Percentiles rank a stretch among this genome's conserved stretches.
These are phyloP conservation scores for Apophysomyces trapeziformis DNA, from an alignment of 371 early-diverging fungal species.

Conservation along the genomic window DNA sequence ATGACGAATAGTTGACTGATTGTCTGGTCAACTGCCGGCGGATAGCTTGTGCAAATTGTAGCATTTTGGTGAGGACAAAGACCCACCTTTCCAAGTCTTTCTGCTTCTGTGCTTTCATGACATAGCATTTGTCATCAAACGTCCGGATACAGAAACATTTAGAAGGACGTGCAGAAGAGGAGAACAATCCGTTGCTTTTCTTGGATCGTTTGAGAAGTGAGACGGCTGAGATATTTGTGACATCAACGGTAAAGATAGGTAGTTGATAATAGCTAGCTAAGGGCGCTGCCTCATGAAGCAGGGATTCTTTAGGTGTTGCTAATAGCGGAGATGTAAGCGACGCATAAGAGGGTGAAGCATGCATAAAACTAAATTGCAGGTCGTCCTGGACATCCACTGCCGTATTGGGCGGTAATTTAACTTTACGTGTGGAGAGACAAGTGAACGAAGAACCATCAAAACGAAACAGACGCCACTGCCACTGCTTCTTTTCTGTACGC, in stretches of 20 bases:
- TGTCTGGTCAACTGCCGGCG: neutral
- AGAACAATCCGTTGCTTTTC: slow-evolving; percentile 8
- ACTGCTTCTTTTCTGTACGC: slow-evolving; percentile 23
- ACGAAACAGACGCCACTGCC: slow-evolving; percentile 35
- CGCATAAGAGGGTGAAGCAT: slow-evolving; percentile 8
- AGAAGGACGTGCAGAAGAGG: slow-evolving; percentile 12
- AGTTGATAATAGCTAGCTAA: slow-evolving; percentile 29
- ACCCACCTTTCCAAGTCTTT: slow-evolving; percentile 37
- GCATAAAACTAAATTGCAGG: slow-evolving; percentile 9
- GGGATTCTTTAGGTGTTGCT: slow-evolving; percentile 24
- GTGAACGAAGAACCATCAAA: slow-evolving; percentile 35
- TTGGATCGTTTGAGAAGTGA: slow-evolving; percentile 24
- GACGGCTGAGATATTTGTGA: slow-evolving; percentile 30
- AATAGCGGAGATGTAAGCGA: slow-evolving; percentile 22
- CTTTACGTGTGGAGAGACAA: slow-evolving; percentile 31
- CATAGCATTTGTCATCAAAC: slow-evolving; percentile 21
- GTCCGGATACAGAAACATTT: slow-evolving; percentile 31
- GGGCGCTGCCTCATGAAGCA: neutral
- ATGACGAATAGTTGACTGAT: neutral
- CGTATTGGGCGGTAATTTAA: slow-evolving; percentile 29
- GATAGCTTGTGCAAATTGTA: slow-evolving; percentile 16
- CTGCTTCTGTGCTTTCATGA: slow-evolving; percentile 33
- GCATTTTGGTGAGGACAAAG: slow-evolving; percentile 37
- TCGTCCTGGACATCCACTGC: slow-evolving; percentile 7
- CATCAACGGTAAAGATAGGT: slow-evolving; percentile 30